Evolutionary conservation across 495 filamentous ascomycete species (phyloP).

Genomic region (Lasiosphaeria ovina): DNA sequence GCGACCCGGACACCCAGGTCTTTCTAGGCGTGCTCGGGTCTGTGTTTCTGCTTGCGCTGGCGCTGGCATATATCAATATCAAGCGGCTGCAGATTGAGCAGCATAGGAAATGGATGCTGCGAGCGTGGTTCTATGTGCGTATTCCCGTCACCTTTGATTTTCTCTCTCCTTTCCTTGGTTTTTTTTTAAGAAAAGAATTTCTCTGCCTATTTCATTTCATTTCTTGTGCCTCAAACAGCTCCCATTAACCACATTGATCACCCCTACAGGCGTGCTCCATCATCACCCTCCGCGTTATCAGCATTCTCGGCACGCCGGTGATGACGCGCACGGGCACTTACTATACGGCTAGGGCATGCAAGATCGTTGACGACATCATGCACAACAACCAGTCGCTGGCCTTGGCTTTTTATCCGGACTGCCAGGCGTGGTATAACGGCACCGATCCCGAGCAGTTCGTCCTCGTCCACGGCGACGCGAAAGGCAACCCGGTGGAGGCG

Average conservation of each 20-base stretch:
- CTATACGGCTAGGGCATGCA: constrained; percentile 38
- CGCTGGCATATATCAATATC: constrained; percentile 50
- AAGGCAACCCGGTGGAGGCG: constrained; percentile 23
- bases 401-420: constrained; percentile 44
- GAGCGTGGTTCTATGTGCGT: constrained; percentile 46
- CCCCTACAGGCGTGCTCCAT: constrained; percentile 37
- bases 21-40: constrained; percentile 37
- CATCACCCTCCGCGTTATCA: constrained; percentile 47
- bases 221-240: no score
- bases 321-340: constrained; percentile 28
- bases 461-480: constrained; percentile 19
- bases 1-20: constrained; percentile 39
- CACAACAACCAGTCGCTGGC: constrained; percentile 11
- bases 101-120: constrained; percentile 58
- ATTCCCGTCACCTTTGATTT: not conserved
- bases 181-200: no score
- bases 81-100: constrained; percentile 54
- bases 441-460: constrained; percentile 27
- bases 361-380: constrained; percentile 34
- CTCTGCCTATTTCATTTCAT: no score
- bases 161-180: no score
- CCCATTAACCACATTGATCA: not conserved
- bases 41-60: constrained; percentile 32
- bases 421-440: constrained; percentile 27
- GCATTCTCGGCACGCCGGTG: constrained; percentile 35